Conservation (phyloP, 192 early-diverging fungal species). For the Ambispora gerdemannii region DNA sequence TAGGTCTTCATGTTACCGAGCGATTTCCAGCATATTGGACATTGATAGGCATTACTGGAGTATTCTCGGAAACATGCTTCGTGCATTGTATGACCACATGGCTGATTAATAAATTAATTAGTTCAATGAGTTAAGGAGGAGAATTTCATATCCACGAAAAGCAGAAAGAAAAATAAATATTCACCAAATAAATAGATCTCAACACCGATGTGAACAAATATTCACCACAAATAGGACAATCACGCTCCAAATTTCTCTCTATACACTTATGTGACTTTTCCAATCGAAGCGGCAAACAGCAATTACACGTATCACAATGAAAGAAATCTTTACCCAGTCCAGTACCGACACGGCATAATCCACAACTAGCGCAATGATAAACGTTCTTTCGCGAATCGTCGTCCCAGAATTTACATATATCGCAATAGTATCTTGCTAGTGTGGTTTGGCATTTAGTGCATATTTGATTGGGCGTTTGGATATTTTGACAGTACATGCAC, state of each 20-base stretch:
- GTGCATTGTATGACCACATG: constrained; percentile 92
- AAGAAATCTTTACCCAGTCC: constrained; percentile 79
- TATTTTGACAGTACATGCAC: constrained; percentile 85
- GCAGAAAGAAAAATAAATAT: not conserved
- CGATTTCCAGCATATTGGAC: constrained; percentile 92
- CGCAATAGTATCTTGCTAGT: constrained; percentile 83
- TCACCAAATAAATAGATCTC: constrained; percentile 80
- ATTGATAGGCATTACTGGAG: constrained; percentile 89
- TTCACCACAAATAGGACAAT: constrained; percentile 97
- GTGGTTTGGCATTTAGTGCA: constrained; percentile 68
- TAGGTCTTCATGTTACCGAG: constrained; percentile 78
- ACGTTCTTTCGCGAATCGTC: constrained; percentile 77
- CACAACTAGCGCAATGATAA: constrained; percentile 92
- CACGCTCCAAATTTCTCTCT: constrained; percentile 84
- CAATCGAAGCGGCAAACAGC: constrained; percentile 77
- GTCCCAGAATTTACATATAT: constrained; percentile 89
- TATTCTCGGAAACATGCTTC: constrained; percentile 78
- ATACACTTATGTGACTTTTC: constrained; percentile 84
- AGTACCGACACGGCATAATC: constrained; percentile 86
- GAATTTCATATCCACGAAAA: not conserved
- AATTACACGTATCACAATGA: constrained; percentile 89
- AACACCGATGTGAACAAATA: constrained; percentile 86
- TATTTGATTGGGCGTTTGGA: constrained; percentile 73
- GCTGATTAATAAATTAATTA: constrained; percentile 42
- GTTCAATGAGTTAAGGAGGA: not conserved